Conservation (phyloP, 768 basidiomycete species). For the Cystobasidium onofrii region DNA sequence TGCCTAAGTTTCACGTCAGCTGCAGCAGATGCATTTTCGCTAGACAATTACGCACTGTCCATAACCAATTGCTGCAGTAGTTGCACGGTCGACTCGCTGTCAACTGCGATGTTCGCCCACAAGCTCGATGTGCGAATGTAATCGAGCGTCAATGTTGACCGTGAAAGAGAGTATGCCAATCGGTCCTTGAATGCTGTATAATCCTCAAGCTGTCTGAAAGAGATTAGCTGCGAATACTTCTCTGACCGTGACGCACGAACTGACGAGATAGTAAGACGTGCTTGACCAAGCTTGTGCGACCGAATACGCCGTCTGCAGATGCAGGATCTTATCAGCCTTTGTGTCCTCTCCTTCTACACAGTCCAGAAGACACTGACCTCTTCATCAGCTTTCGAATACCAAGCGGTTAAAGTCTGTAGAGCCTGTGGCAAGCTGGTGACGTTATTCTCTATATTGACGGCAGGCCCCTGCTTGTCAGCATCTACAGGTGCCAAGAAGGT, state of each 20-base stretch:
- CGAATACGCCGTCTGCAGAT: conserved; percentile 57
- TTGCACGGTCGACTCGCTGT: neutral
- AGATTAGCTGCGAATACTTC: neutral
- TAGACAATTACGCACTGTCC: neutral
- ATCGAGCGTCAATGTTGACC: neutral
- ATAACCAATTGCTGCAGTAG: neutral
- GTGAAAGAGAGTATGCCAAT: neutral
- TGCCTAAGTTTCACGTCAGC: too few species aligned
- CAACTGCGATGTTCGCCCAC: neutral
- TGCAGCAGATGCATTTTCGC: too few species aligned
- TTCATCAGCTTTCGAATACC: conserved; percentile 11
- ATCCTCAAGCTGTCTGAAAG: neutral
- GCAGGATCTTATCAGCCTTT: conserved; percentile 74
- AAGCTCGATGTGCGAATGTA: neutral
- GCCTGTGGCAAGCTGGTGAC: conserved; percentile 58
- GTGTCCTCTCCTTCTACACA: too few species aligned
- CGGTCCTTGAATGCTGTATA: neutral
- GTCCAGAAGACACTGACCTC: conserved; percentile 33
- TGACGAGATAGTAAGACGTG: neutral
- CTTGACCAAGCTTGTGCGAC: neutral
- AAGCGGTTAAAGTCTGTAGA: conserved; percentile 29
- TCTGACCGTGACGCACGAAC: neutral
- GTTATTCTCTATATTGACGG: conserved; percentile 53
- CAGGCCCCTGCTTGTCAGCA: conserved; percentile 62
- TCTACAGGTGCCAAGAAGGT: conserved; percentile 75